Evolutionary conservation across 306 rosid species (phyloP), one percentile per base, ranked within the genome.

Genomic region (Fragaria iinumae): DNA sequence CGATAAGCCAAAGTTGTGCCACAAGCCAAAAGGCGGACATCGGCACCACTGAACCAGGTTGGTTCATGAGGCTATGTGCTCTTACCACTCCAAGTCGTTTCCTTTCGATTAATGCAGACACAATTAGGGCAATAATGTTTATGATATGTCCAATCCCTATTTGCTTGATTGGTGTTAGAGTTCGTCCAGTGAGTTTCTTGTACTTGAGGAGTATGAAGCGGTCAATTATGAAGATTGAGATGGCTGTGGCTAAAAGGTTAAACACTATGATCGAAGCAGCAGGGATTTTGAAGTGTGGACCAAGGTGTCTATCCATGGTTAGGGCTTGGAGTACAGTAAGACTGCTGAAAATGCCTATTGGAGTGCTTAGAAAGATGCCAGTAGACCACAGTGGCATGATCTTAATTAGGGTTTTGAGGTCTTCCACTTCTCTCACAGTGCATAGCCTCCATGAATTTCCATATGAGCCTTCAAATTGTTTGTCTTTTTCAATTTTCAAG

Each of bases 351-450:
- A 70, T 64, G 21, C 74, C 83, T 2, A 75, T 36, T 29, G 80
- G 23, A 41, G 48, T 70, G 76, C 72, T 10, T 49, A 79, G 11
- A n/a, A 65, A 76, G 53, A 83, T 70, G 32, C 86, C 72, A 2
- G 81, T 44, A 34, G 83, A 83, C 86, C 86, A 83, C 4, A 79
- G n/a, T 44, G 83, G 78, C 27, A 83, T 49, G 60, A 79, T 79
- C 50, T 43, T 79, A 8, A 83, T 56, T 49, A 79, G 49, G 1
- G 69, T 36, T 71, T 83, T 83, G 45, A 83, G 80, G 74, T 75
- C 83, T 71, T 83, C 83, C 75, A 79, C 86, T 79, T 83, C 86
- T 75, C 65, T 72, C 34, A 83, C 70, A 1, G 83, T 75, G 45
- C 83, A 75, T 11, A 79, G 56, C 32, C 45, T 79, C 86, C 86